Evolutionary conservation across 306 rosid genomes (phyloP).

Genomic region (Trichosanthes cucumerina): DNA sequence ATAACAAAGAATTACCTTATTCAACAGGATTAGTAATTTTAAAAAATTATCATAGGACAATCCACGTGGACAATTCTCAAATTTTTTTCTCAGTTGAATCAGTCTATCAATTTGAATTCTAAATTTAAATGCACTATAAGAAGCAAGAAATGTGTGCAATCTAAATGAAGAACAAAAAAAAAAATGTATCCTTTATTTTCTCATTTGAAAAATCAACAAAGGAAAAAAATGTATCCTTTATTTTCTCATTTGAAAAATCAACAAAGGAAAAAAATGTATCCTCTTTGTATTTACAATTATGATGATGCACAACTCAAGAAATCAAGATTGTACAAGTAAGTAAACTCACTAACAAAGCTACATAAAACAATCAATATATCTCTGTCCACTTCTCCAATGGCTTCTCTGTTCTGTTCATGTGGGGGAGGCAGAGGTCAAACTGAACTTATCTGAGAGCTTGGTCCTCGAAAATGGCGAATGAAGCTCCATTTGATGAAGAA

Average conservation of each 20-base stretch:
- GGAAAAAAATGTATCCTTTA: neutral
- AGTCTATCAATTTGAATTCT: neutral
- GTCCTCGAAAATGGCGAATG: constrained; percentile 40
- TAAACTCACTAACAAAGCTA: neutral
- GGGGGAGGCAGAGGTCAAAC: neutral
- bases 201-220: neutral
- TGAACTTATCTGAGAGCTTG: constrained; percentile 8
- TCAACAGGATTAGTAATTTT: too few species aligned
- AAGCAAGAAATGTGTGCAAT: too few species aligned
- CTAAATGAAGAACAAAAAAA: neutral
- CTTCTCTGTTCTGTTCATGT: neutral
- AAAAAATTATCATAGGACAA: neutral
- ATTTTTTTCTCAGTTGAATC: neutral
- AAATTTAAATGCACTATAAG: neutral
- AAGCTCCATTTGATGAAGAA: constrained; percentile 65
- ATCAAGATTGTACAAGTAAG: neutral
- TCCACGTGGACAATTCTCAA: neutral
- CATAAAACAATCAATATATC: neutral
- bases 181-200: neutral
- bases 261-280: neutral
- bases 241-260: neutral
- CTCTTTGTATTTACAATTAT: neutral
- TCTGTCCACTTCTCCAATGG: neutral
- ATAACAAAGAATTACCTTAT: too few species aligned
- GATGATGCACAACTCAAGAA: neutral